These are phyloP conservation scores for Rhytidiadelphus loreus DNA, from an alignment of 225 moss, liverwort and hornwort species.

Conservation along the genomic window DNA sequence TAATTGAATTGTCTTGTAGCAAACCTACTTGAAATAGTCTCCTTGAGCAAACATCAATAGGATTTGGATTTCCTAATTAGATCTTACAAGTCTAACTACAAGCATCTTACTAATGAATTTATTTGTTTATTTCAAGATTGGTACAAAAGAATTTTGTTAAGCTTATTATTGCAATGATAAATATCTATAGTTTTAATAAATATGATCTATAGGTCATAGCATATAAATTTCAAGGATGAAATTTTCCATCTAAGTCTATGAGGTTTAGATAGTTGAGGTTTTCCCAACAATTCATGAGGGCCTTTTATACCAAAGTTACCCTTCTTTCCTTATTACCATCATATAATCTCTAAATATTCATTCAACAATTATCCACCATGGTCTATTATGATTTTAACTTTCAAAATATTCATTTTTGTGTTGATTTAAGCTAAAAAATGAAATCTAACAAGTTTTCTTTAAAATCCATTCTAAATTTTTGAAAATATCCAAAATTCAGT, in stretches of 20 bases:
- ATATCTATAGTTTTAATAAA: neutral
- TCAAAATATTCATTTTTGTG: neutral
- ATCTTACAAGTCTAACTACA: too few species aligned
- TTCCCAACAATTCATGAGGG: too few species aligned
- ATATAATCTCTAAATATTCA: neutral
- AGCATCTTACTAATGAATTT: too few species aligned
- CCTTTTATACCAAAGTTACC: too few species aligned
- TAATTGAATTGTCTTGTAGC: too few species aligned
- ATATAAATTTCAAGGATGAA: neutral
- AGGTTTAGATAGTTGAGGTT: too few species aligned
- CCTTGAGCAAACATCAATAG: too few species aligned
- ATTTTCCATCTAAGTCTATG: too few species aligned
- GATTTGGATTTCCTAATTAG: too few species aligned
- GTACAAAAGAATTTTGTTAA: neutral
- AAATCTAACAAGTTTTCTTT: neutral
- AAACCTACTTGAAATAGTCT: too few species aligned
- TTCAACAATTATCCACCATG: rapidly evolving
- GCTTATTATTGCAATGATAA: neutral
- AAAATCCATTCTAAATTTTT: neutral
- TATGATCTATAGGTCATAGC: neutral
- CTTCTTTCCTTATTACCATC: neutral
- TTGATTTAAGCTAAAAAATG: neutral
- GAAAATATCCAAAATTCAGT: neutral
- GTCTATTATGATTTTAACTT: neutral
- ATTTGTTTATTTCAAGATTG: neutral